Evolutionary conservation across 768 basidiomycete genomes (phyloP).

Genomic region (Psilocybe subaeruginosa): DNA sequence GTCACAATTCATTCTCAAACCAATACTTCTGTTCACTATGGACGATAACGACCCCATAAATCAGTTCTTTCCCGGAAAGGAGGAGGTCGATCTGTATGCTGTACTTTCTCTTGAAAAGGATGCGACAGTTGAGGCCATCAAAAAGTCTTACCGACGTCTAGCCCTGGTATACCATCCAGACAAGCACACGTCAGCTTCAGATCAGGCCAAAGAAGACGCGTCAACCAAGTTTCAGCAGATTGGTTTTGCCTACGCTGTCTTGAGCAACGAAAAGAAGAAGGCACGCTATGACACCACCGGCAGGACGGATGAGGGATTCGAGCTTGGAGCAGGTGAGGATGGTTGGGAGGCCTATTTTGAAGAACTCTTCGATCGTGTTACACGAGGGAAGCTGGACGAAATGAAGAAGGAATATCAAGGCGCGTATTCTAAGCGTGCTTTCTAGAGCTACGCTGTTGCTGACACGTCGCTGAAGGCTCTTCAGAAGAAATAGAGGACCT

Average conservation of each 20-base stretch:
- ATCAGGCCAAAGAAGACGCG: conserved; percentile 65
- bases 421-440: conserved; percentile 24
- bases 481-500: conserved; percentile 84
- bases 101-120: conserved; percentile 61
- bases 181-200: conserved; percentile 70
- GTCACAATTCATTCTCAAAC: conserved; percentile 13
- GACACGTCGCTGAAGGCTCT: conserved; percentile 58
- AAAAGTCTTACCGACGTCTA: conserved; percentile 81
- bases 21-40: conserved; percentile 41
- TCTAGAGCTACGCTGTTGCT: background rate
- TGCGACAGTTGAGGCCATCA: conserved; percentile 70
- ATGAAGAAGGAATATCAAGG: conserved; percentile 96
- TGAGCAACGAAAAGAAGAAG: conserved; percentile 77
- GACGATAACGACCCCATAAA: conserved; percentile 72
- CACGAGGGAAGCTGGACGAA: conserved; percentile 85
- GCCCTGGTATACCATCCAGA: conserved; percentile 90
- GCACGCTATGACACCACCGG: conserved; percentile 86
- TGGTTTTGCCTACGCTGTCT: conserved; percentile 90
- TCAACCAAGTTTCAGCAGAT: conserved; percentile 88
- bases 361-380: conserved; percentile 85
- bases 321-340: conserved; percentile 71
- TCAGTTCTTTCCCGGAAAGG: conserved; percentile 79
- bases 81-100: conserved; percentile 75
- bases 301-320: conserved; percentile 78
- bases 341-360: conserved; percentile 98